Evolutionary conservation across 345 rosid species (phyloP).

Genomic region (Syzygium grande): DNA sequence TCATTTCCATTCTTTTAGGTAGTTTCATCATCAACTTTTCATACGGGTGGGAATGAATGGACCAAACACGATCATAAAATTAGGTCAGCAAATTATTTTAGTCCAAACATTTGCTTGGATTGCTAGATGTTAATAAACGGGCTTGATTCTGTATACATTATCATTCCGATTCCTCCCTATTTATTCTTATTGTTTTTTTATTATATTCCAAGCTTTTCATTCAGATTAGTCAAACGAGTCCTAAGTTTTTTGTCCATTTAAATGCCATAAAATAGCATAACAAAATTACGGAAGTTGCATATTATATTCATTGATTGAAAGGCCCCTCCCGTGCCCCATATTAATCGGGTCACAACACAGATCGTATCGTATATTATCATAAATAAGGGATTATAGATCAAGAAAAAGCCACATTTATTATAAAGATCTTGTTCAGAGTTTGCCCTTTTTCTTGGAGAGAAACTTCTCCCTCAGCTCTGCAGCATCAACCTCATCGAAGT

Average conservation of each 20-base stretch:
- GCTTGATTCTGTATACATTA: background rate
- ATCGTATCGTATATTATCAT: background rate
- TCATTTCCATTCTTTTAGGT: background rate
- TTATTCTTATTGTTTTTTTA: background rate
- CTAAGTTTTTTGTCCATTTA: background rate
- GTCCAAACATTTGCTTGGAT: background rate
- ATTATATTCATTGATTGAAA: background rate
- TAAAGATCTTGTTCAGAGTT: background rate
- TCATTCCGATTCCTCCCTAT: background rate
- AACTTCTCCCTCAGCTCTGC: background rate
- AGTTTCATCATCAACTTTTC: background rate
- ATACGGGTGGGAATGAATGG: background rate
- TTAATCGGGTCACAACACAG: background rate
- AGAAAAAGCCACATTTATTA: background rate
- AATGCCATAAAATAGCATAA: background rate
- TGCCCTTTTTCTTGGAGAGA: background rate
- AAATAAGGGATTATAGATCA: background rate
- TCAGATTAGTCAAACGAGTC: background rate
- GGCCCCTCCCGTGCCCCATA: too few species aligned
- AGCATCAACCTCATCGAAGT: conserved; percentile 10
- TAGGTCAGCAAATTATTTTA: background rate
- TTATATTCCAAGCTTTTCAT: background rate
- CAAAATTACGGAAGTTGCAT: background rate
- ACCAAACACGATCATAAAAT: background rate
- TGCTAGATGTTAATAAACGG: background rate